Percentiles rank a stretch among this genome's conserved stretches.
Evolutionary conservation across 805 yeast species (phyloP).

Genomic region (Sporopachydermia lactativora): DNA sequence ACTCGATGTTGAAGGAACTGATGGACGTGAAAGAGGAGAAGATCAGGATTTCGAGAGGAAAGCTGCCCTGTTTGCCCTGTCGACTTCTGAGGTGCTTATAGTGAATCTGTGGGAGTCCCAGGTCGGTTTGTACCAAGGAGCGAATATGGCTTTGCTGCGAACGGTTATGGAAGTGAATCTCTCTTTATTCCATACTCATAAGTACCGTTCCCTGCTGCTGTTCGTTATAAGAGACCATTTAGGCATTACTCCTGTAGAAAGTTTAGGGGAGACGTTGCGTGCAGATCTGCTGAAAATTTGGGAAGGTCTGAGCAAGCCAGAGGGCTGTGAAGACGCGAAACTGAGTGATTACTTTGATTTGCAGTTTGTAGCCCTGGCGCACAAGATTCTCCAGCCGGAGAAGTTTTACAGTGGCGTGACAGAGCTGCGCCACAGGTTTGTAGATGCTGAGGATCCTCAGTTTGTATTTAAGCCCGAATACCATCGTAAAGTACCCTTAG

Average conservation of each 20-base stretch:
- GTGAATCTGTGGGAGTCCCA: slow-evolving; percentile 96
- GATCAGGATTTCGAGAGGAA: slow-evolving; percentile 97
- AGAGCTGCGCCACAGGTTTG: slow-evolving; percentile 48
- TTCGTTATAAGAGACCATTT: slow-evolving; percentile 90
- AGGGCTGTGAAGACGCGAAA: slow-evolving; percentile 35
- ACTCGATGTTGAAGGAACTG: slow-evolving; percentile 98
- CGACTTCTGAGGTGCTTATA: slow-evolving; percentile 82
- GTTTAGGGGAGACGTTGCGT: slow-evolving; percentile 52
- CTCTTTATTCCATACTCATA: slow-evolving; percentile 59
- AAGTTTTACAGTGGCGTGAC: slow-evolving; percentile 49
- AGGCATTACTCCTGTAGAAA: slow-evolving; percentile 71
- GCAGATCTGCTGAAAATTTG: slow-evolving; percentile 68
- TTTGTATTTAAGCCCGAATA: slow-evolving; percentile 52
- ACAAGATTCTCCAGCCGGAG: slow-evolving; percentile 70
- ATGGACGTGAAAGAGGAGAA: slow-evolving; percentile 95
- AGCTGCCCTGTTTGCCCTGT: slow-evolving; percentile 86
- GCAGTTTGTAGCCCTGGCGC: slow-evolving; percentile 69
- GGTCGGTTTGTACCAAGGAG: slow-evolving; percentile 94
- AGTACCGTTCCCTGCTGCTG: slow-evolving; percentile 46
- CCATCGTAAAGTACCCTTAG: slow-evolving; percentile 80
- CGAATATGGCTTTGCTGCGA: slow-evolving; percentile 87
- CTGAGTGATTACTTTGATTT: slow-evolving; percentile 76
- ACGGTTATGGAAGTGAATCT: slow-evolving; percentile 95
- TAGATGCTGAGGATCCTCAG: slow-evolving; percentile 12
- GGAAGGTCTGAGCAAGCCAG: slow-evolving; percentile 65